phyloP scores from a whole-genome alignment of 1,284 basidiomycete species.

The Pseudomicrostroma phylloplanum region DNA sequence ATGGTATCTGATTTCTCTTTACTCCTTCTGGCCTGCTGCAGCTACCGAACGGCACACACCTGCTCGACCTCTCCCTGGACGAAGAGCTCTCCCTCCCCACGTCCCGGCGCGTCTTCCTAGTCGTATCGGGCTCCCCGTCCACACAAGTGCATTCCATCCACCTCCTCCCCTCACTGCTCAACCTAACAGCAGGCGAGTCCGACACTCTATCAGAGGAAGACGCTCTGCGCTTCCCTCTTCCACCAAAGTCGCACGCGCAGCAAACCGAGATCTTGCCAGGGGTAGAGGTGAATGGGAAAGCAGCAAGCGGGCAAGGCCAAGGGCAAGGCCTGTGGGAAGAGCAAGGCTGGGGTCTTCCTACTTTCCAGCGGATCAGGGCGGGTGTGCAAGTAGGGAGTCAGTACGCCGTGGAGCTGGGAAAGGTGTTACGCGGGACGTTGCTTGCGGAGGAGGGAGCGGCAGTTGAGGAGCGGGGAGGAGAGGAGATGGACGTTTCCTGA shows the following conservation, averaged over 20 bases:
- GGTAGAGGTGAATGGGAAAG: neutral
- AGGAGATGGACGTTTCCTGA: too few relatives aligned
- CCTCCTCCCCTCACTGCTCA: constrained; percentile 6
- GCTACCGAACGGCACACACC: constrained; percentile 1
- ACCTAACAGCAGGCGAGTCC: neutral
- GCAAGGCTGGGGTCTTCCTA: neutral
- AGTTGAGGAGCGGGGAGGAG: too few relatives aligned
- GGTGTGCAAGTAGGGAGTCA: neutral
- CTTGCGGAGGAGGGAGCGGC: too few relatives aligned
- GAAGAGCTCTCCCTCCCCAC: constrained; percentile 4
- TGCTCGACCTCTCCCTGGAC: neutral
- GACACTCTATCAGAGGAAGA: neutral
- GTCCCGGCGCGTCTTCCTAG: neutral
- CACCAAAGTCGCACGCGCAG: neutral
- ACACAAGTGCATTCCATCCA: neutral
- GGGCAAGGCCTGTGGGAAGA: neutral
- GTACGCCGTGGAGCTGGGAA: constrained; percentile 1
- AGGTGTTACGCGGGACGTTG: neutral
- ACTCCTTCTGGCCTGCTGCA: neutral
- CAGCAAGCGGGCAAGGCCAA: neutral
- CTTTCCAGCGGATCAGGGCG: neutral
- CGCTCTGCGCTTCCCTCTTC: neutral
- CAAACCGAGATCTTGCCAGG: neutral
- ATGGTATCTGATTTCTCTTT: too few relatives aligned
- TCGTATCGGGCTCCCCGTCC: neutral